phyloP scores from a whole-genome alignment of 148 eudicot genomes.

The Chenopodium suecicum region DNA sequence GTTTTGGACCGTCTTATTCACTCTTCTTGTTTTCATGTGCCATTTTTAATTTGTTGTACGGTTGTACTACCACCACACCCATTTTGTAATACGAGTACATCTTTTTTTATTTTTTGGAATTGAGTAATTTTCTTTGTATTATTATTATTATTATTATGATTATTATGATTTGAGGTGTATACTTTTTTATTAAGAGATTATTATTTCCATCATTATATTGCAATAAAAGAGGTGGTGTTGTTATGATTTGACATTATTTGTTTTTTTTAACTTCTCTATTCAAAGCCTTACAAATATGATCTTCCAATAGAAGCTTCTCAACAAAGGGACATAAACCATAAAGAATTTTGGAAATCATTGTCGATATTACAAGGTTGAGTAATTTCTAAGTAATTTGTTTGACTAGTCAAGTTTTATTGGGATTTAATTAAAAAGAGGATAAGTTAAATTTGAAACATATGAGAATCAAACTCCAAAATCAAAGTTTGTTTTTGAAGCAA shows the following conservation, averaged over 20 bases:
- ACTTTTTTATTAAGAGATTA: background rate
- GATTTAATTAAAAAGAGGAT: background rate
- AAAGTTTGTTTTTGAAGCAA: background rate
- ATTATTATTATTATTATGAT: background rate
- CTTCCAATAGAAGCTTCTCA: background rate
- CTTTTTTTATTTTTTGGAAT: background rate
- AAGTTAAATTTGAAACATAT: background rate
- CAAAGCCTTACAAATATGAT: background rate
- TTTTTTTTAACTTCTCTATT: background rate
- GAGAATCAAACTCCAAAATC: background rate
- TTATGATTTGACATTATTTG: background rate
- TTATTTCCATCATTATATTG: background rate
- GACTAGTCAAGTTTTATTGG: background rate
- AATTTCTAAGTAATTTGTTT: conserved; percentile 2
- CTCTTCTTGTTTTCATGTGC: background rate
- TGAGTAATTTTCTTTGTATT: background rate
- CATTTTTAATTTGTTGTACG: background rate
- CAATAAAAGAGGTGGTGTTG: background rate
- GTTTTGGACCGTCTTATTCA: background rate
- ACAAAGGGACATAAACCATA: background rate
- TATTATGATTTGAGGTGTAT: background rate
- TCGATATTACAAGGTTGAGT: background rate
- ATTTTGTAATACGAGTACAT: background rate
- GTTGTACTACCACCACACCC: background rate
- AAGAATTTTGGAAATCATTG: background rate